Base-by-base conservation (phyloP, 148 eudicot species). In the Amaranthus palmeri region DNA sequence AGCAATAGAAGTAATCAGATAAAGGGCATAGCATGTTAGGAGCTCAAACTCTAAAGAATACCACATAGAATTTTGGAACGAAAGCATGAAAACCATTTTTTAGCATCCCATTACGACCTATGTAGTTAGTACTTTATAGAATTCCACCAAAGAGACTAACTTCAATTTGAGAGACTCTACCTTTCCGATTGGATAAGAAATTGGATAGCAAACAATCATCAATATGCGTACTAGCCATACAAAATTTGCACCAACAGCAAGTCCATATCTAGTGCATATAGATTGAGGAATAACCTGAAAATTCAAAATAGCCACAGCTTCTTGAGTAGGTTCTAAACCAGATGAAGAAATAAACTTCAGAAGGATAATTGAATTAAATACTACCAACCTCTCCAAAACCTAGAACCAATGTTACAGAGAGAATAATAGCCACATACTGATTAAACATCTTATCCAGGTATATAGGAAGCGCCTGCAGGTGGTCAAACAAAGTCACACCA, bases 201-300 rank as follows among this genome's bases (percentile, higher is more conserved):
- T 89, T 63, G 98, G 97, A 79, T 86, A 93, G 87, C 91, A 85
- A 60, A 89, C 55, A 40, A 87, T 77, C 97, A 93, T 93, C 81
- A 93, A 73, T 78, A 87, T 59, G 5, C 92, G 87, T 59, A 93
- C 98, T 58, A 93, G 97, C 88, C 97, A 89, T 74, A 91, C 85
- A 66, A 91, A 87, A 80, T 88, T 93, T 78, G 98, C 81, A 77
- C 98, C 98, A 17, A 93, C 92, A 77, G 97, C 90, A 63, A 93
- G 96, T 67, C 98, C 96, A 80, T 93, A 90, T 86, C 96, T 80
- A 49, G 87, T 86, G 77, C 98, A 93, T 68, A 89, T 88, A 49
- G 98, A 78, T 88, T 93, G 98, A 66, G 98, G 98, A 78, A 93
- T 91, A 79, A 93, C 98, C 98, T 93, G 84, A 74, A 41, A 81